Evolutionary conservation across 148 eudicot genomes (phyloP).

Genomic region (Heliosperma pusillum): DNA sequence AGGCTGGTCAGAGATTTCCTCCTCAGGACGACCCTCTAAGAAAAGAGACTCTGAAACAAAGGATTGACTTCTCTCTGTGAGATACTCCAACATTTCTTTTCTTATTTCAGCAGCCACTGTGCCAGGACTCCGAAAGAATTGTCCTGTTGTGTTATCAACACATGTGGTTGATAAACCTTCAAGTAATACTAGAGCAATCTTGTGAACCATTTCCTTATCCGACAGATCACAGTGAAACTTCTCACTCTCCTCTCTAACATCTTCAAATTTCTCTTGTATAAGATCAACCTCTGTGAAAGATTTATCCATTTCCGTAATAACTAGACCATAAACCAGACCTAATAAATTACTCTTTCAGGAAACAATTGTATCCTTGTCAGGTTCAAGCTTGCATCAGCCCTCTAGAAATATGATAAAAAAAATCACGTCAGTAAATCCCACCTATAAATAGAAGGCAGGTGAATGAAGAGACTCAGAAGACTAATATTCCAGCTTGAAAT

Average conservation of each 20-base stretch:
- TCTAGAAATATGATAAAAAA: background rate
- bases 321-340: slow-evolving; percentile 3
- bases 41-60: slow-evolving; percentile 81
- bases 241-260: slow-evolving; percentile 45
- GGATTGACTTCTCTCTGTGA: slow-evolving; percentile 59
- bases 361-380: background rate
- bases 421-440: background rate
- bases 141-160: slow-evolving; percentile 88
- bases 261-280: slow-evolving; percentile 58
- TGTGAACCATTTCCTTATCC: slow-evolving; percentile 66
- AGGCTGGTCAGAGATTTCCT: slow-evolving; percentile 56
- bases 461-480: background rate
- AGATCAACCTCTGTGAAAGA: slow-evolving; percentile 47
- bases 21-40: slow-evolving; percentile 49
- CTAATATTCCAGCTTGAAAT: background rate
- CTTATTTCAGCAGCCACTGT: slow-evolving; percentile 78
- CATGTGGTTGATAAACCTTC: slow-evolving; percentile 89
- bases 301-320: slow-evolving; percentile 49
- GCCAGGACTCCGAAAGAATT: slow-evolving; percentile 63
- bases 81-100: slow-evolving; percentile 84
- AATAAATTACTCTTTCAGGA: slow-evolving; percentile 3
- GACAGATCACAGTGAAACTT: slow-evolving; percentile 55
- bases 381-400: background rate
- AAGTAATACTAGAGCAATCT: slow-evolving; percentile 68
- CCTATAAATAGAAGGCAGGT: background rate